phyloP scores from a whole-genome alignment of 805 yeast genomes.

The Myxozyma neglecta region DNA sequence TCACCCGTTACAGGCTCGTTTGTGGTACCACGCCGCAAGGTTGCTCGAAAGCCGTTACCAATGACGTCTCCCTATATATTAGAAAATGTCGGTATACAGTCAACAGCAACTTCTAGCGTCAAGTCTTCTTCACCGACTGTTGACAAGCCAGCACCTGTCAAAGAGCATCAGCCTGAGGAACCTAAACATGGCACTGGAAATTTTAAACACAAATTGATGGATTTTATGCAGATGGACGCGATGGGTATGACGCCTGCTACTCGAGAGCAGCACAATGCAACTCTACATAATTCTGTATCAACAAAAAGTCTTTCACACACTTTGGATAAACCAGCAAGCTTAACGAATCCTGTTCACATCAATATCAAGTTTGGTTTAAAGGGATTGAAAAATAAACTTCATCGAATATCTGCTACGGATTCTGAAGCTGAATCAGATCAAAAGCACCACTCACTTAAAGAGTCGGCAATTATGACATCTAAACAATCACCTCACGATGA shows the following conservation, averaged over 20 bases:
- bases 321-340: background rate
- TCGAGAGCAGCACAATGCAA: conserved; percentile 1
- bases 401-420: background rate
- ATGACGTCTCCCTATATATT: background rate
- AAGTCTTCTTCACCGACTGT: background rate
- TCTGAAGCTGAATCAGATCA: background rate
- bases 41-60: conserved; percentile 2
- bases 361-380: conserved; percentile 8
- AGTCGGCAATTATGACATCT: too few relatives aligned
- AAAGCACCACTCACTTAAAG: too few relatives aligned
- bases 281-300: background rate
- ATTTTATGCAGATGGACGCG: conserved; percentile 29
- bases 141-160: background rate
- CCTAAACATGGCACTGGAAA: background rate
- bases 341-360: background rate
- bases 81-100: background rate
- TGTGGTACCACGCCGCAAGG: background rate
- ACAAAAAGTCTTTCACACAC: background rate
- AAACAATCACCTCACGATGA: too few relatives aligned
- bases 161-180: background rate
- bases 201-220: conserved; percentile 10
- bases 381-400: background rate
- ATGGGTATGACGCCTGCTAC: conserved; percentile 18
- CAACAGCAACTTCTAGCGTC: background rate
- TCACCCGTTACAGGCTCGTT: background rate